These are phyloP conservation scores for Smallanthus sonchifolius DNA, from an alignment of 129 eudicot species.

Conservation along the genomic window DNA sequence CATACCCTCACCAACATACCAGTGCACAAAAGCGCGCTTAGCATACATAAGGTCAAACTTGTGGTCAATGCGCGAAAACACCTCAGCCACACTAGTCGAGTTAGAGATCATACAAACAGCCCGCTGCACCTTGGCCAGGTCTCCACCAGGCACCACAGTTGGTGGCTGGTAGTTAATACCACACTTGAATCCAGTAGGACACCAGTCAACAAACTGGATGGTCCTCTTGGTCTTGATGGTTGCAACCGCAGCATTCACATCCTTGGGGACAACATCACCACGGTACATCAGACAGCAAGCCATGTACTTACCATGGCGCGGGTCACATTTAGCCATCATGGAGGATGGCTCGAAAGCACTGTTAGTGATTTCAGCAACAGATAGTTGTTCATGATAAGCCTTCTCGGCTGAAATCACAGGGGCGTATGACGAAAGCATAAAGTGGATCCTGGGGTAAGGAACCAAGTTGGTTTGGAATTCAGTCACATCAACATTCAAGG, in stretches of 20 bases:
- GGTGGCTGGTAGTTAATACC: not conserved
- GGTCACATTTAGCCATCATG: not conserved
- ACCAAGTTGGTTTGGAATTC: not conserved
- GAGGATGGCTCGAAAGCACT: not conserved
- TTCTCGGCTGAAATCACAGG: not conserved
- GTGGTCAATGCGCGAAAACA: not conserved
- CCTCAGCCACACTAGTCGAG: not conserved
- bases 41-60: not conserved
- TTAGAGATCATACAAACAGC: not conserved
- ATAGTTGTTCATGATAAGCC: not conserved
- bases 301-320: not conserved
- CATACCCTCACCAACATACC: conserved; percentile 2
- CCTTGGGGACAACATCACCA: conserved; percentile 1
- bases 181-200: not conserved
- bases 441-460: not conserved
- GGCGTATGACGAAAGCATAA: not conserved
- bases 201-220: not conserved
- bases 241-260: not conserved
- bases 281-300: conserved; percentile 1
- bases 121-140: not conserved
- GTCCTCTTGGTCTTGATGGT: conserved; percentile 1
- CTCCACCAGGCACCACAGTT: not conserved
- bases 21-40: not conserved
- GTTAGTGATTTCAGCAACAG: not conserved
- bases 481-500: not conserved